Percentiles rank a stretch among this genome's conserved stretches.
Conservation (phyloP, 1,284 basidiomycete species). For the Ustilago lituana region DNA sequence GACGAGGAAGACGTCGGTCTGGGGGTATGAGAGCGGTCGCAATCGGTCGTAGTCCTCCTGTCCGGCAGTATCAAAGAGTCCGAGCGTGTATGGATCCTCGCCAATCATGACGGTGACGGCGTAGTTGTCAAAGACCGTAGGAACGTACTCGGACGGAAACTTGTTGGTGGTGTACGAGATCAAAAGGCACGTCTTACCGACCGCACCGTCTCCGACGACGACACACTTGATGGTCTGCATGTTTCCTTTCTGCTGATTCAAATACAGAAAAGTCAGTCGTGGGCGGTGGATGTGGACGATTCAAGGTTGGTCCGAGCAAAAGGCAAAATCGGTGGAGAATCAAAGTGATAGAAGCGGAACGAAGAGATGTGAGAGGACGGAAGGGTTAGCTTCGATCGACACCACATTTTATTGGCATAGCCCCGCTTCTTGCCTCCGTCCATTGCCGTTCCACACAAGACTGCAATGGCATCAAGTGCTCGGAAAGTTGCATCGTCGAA, state of each 20-base stretch:
- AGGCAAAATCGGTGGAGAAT: too few relatives aligned
- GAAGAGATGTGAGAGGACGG: too few relatives aligned
- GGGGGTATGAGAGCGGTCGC: constrained; percentile 97
- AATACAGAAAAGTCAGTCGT: neutral
- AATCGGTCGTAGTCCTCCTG: constrained; percentile 99
- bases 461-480: too few relatives aligned
- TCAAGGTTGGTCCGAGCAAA: too few relatives aligned
- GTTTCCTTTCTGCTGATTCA: constrained; percentile 3
- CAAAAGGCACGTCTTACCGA: constrained; percentile 99
- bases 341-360: too few relatives aligned
- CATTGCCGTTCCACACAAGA: too few relatives aligned
- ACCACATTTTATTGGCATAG: too few relatives aligned
- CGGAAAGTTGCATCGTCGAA: too few relatives aligned
- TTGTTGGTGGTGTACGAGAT: constrained; percentile 99
- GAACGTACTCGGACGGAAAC: constrained; percentile 84
- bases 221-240: constrained; percentile 77
- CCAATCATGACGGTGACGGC: constrained; percentile 99
- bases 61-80: constrained; percentile 97
- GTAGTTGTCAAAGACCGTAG: constrained; percentile 93
- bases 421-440: too few relatives aligned
- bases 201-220: constrained; percentile 99
- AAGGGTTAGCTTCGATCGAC: too few relatives aligned
- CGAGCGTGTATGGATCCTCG: constrained; percentile 97
- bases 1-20: constrained; percentile 99
- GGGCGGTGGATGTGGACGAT: neutral